Evolutionary conservation across 2,329 filamentous ascomycete species (phyloP), one percentile per base, ranked within the genome.

Genomic region (Alternaria postmessia): DNA sequence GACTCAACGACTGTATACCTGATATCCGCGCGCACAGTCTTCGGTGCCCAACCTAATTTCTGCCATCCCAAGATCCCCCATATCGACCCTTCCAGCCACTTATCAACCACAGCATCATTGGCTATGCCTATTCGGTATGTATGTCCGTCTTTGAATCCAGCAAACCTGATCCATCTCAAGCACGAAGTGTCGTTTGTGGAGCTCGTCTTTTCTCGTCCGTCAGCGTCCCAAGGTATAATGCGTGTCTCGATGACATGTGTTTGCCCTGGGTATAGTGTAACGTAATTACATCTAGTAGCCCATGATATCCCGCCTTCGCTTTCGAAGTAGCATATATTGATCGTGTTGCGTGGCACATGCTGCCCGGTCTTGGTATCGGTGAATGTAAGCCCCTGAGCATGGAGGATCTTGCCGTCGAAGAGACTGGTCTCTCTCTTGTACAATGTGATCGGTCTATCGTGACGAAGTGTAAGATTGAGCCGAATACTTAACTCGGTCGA

Each of bases 351-450:
- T 14, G 41, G 51, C 51, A 54, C 22, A 6, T 9, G 51, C 22
- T 54, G 34, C 5, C 51, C 43, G 16, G 51, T 36, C 32, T 54
- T 26, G 5, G 20, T 32, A 38, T 59, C 46, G 49, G 36, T 49
- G 36, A 59, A 59, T 9, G 56, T 54, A 32, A 59, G 36, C 9
- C 51, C 51, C 24, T n/a, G 22, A 9, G 34, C 14, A 16, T 49
- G 12, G 5, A 48, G 36, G 3, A 38, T 26, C 5, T 54, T 59
- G 14, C 42, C 42, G 26, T 59, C 42, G 51, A 59, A 59, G 14
- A 59, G 56, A 32, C 26, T 14, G 6, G 43, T 42, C 4, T 38
- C 48, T 14, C 26, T 22, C 28, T 28, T 32, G 26, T 26, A 11
- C 18, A 54, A 54, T 4, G 42, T 49, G 5, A 54, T 51, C 4